A percentile compares a stretch with the other conserved stretches of the same genome.
Evolutionary conservation across 148 eudicot genomes (phyloP).

Genomic region (Cornus suecica): DNA sequence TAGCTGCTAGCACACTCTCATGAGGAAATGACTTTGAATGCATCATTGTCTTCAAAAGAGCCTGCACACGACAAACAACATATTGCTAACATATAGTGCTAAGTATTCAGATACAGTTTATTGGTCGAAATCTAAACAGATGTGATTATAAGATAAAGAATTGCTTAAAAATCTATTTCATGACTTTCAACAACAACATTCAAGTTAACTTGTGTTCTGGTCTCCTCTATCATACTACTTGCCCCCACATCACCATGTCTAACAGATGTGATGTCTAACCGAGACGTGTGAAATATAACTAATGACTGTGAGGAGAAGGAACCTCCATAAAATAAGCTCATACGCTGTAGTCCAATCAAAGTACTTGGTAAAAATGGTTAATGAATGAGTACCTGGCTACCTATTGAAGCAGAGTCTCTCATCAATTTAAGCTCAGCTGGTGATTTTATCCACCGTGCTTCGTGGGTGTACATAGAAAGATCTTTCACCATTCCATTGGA

Average conservation of each 20-base stretch:
- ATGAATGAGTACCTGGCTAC: slow-evolving; percentile 56
- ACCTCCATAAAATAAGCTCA: not conserved
- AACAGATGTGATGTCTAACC: not conserved
- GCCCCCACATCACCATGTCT: not conserved
- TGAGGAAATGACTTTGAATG: slow-evolving; percentile 68
- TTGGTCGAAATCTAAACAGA: not conserved
- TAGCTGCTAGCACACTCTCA: slow-evolving; percentile 83
- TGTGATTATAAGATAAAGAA: not conserved
- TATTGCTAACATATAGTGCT: not conserved
- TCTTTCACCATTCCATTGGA: slow-evolving; percentile 59
- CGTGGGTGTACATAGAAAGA: slow-evolving; percentile 62
- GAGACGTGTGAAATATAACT: not conserved
- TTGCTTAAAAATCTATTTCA: not conserved
- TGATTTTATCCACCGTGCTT: slow-evolving; percentile 83
- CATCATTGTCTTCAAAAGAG: slow-evolving; percentile 78
- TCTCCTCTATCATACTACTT: not conserved
- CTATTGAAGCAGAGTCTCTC: slow-evolving; percentile 82
- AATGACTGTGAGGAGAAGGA: not conserved
- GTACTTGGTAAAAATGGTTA: not conserved
- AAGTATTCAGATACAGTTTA: too few relatives aligned
- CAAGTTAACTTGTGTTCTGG: not conserved
- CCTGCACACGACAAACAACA: slow-evolving; percentile 35
- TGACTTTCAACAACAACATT: not conserved
- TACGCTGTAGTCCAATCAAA: not conserved
- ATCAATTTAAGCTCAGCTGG: slow-evolving; percentile 72